These are phyloP conservation scores for Cryptococcus sp. DNA, from an alignment of 1,284 basidiomycete genomes.

Conservation along the genomic window DNA sequence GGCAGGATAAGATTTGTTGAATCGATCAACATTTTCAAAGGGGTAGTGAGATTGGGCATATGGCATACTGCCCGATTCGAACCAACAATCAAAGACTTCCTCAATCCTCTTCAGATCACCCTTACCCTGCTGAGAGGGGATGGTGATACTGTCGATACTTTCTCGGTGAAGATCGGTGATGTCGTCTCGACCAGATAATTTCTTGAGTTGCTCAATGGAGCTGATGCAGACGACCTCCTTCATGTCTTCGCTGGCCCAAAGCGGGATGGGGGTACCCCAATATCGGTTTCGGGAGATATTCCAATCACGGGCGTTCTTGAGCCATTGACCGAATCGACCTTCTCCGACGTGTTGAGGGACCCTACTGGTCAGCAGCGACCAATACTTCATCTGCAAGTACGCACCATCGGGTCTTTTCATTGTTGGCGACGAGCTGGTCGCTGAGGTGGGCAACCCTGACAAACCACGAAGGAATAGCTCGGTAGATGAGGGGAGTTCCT, in stretches of 20 bases:
- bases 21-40: slow-evolving; percentile 78
- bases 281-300: slow-evolving; percentile 98
- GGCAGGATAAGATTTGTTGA: slow-evolving; percentile 83
- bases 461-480: slow-evolving; percentile 95
- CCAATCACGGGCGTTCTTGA: slow-evolving; percentile 97
- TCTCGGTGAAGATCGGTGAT: slow-evolving; percentile 95
- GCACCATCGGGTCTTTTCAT: slow-evolving; percentile 81
- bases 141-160: slow-evolving; percentile 92
- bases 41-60: slow-evolving; percentile 98
- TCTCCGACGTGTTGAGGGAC: slow-evolving; percentile 89
- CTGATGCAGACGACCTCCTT: slow-evolving; percentile 87
- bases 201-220: slow-evolving; percentile 84
- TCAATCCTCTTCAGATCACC: slow-evolving; percentile 85
- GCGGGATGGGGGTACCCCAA: slow-evolving; percentile 96
- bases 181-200: slow-evolving; percentile 75
- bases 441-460: slow-evolving; percentile 80
- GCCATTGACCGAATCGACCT: slow-evolving; percentile 93
- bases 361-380: slow-evolving; percentile 29
- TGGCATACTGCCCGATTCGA: slow-evolving; percentile 99
- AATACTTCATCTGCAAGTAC: slow-evolving; percentile 49
- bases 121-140: slow-evolving; percentile 87
- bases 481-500: slow-evolving; percentile 91
- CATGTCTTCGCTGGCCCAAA: slow-evolving; percentile 92
- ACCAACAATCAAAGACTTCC: slow-evolving; percentile 99
- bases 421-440: slow-evolving; percentile 84